Evolutionary conservation across 2,329 filamentous ascomycete species (phyloP), one percentile per base, ranked within the genome.

Genomic region (Fusarium nanum): DNA sequence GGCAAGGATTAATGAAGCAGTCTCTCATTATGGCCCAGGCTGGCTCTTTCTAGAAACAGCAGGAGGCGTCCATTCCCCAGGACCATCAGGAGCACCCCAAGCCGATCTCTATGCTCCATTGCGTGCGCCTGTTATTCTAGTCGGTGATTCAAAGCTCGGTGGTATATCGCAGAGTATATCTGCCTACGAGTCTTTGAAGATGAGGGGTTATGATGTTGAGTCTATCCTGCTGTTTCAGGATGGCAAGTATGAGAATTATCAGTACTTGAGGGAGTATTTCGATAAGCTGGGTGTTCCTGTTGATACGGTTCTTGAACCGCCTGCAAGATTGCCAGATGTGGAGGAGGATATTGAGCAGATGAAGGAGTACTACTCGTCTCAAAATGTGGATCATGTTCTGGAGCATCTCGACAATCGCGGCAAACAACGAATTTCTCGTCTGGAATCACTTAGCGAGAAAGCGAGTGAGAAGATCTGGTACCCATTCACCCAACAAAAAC

Each of bases 81-180:
- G 88, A 0, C 93, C 93, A 1, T 92, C 91, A 37, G 92, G 92
- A 12, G 91, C 85, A 3, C 89, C 91, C 0, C 93, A 97, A 76
- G 92, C 90, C 4, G 93, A 97, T 74, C 80, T 94, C 2, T 96
- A 94, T 76, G 84, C 90, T 22, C 89, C 92, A 1, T 80, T 97
- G 2, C 85, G 93, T n/a, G 80, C 92, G 2, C 93, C 93, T 0
- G 87, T 91, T 2, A 80, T 96, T 16, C 86, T 97, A 0, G 85
- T 97, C 1, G 93, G 91, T 9, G 93, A 97, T 76, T 85, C 89
- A 28, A 87, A 88, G 23, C 85, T 96, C 0, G 93, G 93, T 0
- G 93, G 93, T 1, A 96, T 97, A 59, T 92, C 91, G 0, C 87
- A 91, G 8, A 93, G 93, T 0, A 92, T 97, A 45, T 91, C 92